These are phyloP conservation scores for Anethum foeniculum DNA, from an alignment of 140 eudicot species.

Conservation along the genomic window DNA sequence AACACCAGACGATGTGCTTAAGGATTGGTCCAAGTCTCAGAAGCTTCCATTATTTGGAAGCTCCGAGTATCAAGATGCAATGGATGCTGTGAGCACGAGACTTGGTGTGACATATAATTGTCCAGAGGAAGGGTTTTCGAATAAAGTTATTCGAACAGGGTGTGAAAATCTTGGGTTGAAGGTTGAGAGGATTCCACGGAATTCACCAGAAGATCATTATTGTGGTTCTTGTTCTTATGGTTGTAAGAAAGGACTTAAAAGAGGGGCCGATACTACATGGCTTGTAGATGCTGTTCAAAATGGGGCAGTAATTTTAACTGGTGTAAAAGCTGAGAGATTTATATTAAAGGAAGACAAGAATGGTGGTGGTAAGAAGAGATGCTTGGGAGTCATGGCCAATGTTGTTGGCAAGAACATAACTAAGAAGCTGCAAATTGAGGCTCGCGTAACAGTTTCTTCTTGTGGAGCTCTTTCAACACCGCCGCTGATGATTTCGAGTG, in stretches of 20 bases:
- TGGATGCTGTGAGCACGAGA: not conserved
- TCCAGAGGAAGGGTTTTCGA: conserved; percentile 56
- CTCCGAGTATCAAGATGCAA: conserved; percentile 33
- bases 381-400: not conserved
- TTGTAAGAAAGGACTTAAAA: conserved; percentile 68
- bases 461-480: conserved; percentile 50
- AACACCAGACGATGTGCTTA: conserved; percentile 62
- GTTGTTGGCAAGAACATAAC: not conserved
- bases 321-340: not conserved
- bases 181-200: conserved; percentile 45
- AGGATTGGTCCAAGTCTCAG: conserved; percentile 53
- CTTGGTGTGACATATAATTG: conserved; percentile 16
- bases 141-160: conserved; percentile 57
- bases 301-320: not conserved
- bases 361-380: not conserved
- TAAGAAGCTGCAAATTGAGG: not conserved
- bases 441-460: not conserved
- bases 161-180: conserved; percentile 58
- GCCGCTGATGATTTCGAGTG: conserved; percentile 58
- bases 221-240: conserved; percentile 88
- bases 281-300: conserved; percentile 55
- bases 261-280: conserved; percentile 83
- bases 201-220: conserved; percentile 62
- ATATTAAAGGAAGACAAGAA: not conserved
- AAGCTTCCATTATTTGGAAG: conserved; percentile 55